Evolutionary conservation across 495 filamentous ascomycete genomes (phyloP).

Genomic region (Bacidia gigantensis): DNA sequence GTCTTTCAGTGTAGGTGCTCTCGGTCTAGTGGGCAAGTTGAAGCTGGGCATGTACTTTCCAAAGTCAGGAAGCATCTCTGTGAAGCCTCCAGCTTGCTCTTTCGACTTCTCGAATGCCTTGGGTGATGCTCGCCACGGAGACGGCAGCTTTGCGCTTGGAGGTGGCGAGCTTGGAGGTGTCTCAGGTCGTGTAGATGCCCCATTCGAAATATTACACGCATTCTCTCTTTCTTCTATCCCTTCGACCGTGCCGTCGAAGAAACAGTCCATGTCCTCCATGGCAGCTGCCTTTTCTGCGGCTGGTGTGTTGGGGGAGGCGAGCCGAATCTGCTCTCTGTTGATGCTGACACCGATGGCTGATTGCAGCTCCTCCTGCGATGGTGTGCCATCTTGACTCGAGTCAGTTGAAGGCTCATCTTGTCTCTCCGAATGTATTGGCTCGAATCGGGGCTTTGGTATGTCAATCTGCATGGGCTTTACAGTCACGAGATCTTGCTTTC

Average conservation of each 20-base stretch:
- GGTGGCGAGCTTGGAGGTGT: constrained; percentile 8
- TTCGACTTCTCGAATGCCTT: constrained; percentile 27
- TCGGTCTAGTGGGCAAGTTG: constrained; percentile 38
- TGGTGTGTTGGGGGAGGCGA: constrained; percentile 57
- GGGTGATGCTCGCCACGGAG: constrained; percentile 39
- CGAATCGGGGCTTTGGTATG: background rate
- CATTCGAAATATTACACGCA: background rate
- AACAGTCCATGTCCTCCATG: constrained; percentile 43
- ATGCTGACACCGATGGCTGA: constrained; percentile 65
- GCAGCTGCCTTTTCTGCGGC: constrained; percentile 61
- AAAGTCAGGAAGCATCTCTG: constrained; percentile 24
- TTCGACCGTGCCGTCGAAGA: constrained; percentile 33
- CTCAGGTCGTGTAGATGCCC: background rate
- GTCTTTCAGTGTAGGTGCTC: constrained; percentile 26
- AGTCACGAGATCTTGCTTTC: background rate
- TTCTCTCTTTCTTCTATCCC: constrained; percentile 17
- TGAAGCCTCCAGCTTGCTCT: constrained; percentile 27
- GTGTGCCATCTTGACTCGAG: background rate
- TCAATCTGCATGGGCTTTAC: background rate
- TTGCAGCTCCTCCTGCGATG: background rate
- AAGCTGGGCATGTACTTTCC: constrained; percentile 17
- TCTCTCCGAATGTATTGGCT: background rate
- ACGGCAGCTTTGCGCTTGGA: constrained; percentile 25
- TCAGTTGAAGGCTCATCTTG: constrained; percentile 5
- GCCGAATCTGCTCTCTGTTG: constrained; percentile 52